Evolutionary conservation across 805 yeast genomes (phyloP).

Genomic region (Zygotorulaspora sp.): DNA sequence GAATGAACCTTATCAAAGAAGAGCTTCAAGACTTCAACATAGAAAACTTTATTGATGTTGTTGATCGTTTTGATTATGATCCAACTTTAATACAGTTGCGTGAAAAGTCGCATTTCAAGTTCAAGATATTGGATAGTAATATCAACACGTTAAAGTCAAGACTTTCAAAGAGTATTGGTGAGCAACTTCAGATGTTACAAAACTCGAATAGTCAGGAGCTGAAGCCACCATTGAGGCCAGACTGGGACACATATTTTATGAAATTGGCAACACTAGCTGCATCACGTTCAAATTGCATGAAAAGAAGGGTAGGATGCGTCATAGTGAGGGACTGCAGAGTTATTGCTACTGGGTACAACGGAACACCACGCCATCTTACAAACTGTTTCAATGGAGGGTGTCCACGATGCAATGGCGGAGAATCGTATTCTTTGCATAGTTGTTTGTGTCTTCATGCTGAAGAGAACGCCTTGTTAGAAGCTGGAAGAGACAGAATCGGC

Average conservation of each 20-base stretch:
- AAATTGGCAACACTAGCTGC: slow-evolving; percentile 90
- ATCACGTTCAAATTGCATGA: slow-evolving; percentile 91
- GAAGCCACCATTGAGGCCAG: slow-evolving; percentile 55
- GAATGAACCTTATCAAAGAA: slow-evolving; percentile 34
- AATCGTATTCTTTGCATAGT: slow-evolving; percentile 65
- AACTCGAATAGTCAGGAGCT: slow-evolving; percentile 15
- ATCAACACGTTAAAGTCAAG: slow-evolving; percentile 5
- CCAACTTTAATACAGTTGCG: slow-evolving; percentile 19
- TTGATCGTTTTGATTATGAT: slow-evolving; percentile 30
- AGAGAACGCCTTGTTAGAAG: slow-evolving; percentile 90
- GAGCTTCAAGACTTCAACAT: slow-evolving; percentile 13
- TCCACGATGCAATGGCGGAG: slow-evolving; percentile 73
- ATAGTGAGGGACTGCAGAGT: slow-evolving; percentile 81
- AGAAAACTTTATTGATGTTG: slow-evolving; percentile 36
- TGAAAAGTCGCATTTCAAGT: slow-evolving; percentile 26
- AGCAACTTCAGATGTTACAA: slow-evolving; percentile 16
- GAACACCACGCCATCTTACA: slow-evolving; percentile 83
- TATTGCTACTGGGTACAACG: slow-evolving; percentile 95
- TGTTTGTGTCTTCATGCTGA: slow-evolving; percentile 96
- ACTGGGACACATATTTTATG: slow-evolving; percentile 98
- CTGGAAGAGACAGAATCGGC: slow-evolving; percentile 84
- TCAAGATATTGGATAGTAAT: slow-evolving; percentile 15
- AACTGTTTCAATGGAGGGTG: slow-evolving; percentile 98
- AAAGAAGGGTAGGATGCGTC: slow-evolving; percentile 94
- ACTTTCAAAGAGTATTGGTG: slow-evolving; percentile 12